Conservation (phyloP, 2,329 filamentous ascomycete species). For the Epichloe glyceriae region DNA sequence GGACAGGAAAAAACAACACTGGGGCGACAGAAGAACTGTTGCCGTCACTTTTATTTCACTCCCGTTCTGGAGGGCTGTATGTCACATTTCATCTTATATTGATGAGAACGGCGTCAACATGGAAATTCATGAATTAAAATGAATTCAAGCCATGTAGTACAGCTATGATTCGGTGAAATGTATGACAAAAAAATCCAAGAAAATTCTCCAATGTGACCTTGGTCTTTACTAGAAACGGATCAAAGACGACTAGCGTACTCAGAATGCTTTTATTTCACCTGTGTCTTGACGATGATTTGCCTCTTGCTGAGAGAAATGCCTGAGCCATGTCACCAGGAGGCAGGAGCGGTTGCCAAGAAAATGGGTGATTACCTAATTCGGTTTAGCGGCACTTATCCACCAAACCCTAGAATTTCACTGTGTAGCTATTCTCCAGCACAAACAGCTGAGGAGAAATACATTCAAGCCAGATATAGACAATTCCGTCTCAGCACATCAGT, state of each 20-base stretch:
- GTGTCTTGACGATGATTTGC: too few species aligned
- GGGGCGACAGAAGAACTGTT: slow-evolving; percentile 22
- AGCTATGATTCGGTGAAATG: slow-evolving; percentile 10
- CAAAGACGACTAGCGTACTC: not conserved
- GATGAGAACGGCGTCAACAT: slow-evolving; percentile 55
- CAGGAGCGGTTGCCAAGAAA: slow-evolving; percentile 1
- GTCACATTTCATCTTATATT: slow-evolving; percentile 42
- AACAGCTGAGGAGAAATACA: slow-evolving; percentile 21
- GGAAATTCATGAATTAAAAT: slow-evolving; percentile 40
- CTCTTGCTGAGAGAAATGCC: not conserved
- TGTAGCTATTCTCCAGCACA: slow-evolving; percentile 24
- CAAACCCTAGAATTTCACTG: slow-evolving; percentile 34
- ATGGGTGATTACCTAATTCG: slow-evolving; percentile 26
- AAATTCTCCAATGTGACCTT: not conserved
- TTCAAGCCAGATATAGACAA: slow-evolving; percentile 19
- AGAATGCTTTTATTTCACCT: not conserved
- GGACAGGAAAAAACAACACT: slow-evolving; percentile 20
- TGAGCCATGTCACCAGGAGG: not conserved
- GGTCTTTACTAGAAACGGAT: not conserved
- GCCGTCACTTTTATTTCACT: slow-evolving; percentile 34
- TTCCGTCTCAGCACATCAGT: slow-evolving; percentile 24
- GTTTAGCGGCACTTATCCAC: slow-evolving; percentile 24
- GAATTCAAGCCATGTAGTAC: slow-evolving; percentile 25
- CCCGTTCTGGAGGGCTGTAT: slow-evolving; percentile 49
- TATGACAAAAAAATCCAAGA: not conserved